These are phyloP conservation scores for Leucogyrophana mollusca DNA, from an alignment of 768 basidiomycete species.

Conservation along the genomic window DNA sequence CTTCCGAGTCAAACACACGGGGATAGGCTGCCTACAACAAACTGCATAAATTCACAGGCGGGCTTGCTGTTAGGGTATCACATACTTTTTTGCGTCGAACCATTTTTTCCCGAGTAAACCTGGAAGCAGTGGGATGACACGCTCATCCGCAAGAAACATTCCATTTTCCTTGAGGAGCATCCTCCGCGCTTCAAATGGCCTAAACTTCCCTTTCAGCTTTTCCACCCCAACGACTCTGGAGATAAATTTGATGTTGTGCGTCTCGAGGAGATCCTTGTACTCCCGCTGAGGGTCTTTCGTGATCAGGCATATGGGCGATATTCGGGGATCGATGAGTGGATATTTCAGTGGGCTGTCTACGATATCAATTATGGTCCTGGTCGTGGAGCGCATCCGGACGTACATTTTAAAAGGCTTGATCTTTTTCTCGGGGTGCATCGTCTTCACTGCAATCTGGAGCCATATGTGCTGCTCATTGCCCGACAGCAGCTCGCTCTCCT, in stretches of 20 bases:
- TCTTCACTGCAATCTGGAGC: slow-evolving; percentile 87
- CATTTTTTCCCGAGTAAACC: slow-evolving; percentile 85
- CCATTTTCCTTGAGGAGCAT: slow-evolving; percentile 86
- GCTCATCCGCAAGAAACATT: slow-evolving; percentile 91
- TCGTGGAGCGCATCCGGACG: slow-evolving; percentile 26
- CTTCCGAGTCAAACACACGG: slow-evolving; percentile 85
- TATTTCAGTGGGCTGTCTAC: slow-evolving; percentile 78
- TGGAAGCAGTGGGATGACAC: slow-evolving; percentile 85
- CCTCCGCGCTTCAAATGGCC: slow-evolving; percentile 78
- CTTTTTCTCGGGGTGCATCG: slow-evolving; percentile 68
- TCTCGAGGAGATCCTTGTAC: slow-evolving; percentile 90
- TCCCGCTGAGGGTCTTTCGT: slow-evolving; percentile 94
- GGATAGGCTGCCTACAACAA: slow-evolving; percentile 80
- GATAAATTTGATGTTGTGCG: slow-evolving; percentile 83
- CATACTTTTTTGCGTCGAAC: slow-evolving; percentile 95
- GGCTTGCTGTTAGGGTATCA: slow-evolving; percentile 1
- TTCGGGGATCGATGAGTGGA: slow-evolving; percentile 81
- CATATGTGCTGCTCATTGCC: slow-evolving; percentile 85
- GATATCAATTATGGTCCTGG: slow-evolving; percentile 5
- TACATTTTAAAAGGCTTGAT: slow-evolving; percentile 86
- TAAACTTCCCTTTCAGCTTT: slow-evolving; percentile 95
- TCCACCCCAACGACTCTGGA: slow-evolving; percentile 85
- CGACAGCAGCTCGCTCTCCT: slow-evolving; percentile 72
- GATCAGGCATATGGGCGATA: slow-evolving; percentile 81
- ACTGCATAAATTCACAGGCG: slow-evolving; percentile 3